Percentiles rank a stretch among this genome's conserved stretches.
Conservation (phyloP, 192 early-diverging fungal species). For the Spinellus fusiger region DNA sequence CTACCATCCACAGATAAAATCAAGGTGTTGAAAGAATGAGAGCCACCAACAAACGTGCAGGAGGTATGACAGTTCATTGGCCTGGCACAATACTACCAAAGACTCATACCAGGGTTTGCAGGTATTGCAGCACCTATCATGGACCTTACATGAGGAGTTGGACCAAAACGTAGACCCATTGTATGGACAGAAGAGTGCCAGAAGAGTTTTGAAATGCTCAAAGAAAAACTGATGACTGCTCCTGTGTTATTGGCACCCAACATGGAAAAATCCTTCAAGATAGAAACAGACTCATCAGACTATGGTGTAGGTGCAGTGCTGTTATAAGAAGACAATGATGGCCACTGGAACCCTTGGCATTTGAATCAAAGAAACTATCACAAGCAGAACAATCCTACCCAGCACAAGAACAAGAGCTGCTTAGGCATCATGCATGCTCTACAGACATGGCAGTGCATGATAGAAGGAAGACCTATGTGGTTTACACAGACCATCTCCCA, state of each 20-base stretch:
- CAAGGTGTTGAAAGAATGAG: constrained; percentile 14
- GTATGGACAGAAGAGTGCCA: constrained; percentile 1
- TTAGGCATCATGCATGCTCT: constrained; percentile 3
- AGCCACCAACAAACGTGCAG: constrained; percentile 4
- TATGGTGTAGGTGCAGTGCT: constrained; percentile 1
- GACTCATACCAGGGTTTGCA: constrained; percentile 18
- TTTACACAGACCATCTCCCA: constrained; percentile 7
- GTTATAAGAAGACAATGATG: neutral
- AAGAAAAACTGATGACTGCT: neutral
- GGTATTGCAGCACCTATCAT: constrained; percentile 18
- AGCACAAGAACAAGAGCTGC: constrained; percentile 5
- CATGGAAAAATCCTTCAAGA: neutral
- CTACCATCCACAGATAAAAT: constrained; percentile 16
- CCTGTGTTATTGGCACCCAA: constrained; percentile 2
- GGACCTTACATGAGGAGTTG: neutral
- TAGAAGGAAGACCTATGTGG: neutral
- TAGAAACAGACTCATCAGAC: constrained; percentile 8
- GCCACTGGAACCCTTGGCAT: constrained; percentile 21
- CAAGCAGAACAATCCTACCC: constrained; percentile 25
- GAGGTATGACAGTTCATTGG: constrained; percentile 20
- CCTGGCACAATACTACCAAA: constrained; percentile 16
- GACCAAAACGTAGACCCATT: neutral
- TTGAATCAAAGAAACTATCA: constrained; percentile 25
- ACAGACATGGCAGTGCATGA: constrained; percentile 6
- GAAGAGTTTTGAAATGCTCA: neutral